Percentiles rank a stretch among this genome's conserved stretches.
phyloP scores from a whole-genome alignment of 345 rosid species.

The Microcos paniculata region DNA sequence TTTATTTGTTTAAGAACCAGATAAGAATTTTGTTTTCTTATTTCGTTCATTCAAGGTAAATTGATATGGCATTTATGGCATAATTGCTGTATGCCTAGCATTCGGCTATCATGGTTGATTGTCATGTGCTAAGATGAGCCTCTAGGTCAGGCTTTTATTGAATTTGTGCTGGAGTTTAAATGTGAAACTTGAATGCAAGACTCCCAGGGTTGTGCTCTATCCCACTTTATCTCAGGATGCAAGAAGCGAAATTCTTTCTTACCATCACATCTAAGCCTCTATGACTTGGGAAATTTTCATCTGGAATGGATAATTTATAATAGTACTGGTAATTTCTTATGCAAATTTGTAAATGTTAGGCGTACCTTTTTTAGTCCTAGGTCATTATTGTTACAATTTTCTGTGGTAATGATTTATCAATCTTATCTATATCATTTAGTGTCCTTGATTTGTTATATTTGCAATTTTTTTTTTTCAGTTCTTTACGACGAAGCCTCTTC shows the following conservation, averaged over 20 bases:
- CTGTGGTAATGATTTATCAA: not conserved
- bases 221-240: not conserved
- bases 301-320: not conserved
- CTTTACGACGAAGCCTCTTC: slow-evolving; percentile 77
- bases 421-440: not conserved
- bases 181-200: not conserved
- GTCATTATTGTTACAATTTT: slow-evolving; percentile 1
- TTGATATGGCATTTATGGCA: not conserved
- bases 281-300: not conserved
- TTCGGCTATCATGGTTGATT: not conserved
- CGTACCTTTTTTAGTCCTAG: not conserved
- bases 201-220: not conserved
- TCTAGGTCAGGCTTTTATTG: not conserved
- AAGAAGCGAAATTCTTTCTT: not conserved
- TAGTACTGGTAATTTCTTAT: not conserved
- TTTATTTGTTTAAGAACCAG: not conserved
- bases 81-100: not conserved
- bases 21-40: not conserved
- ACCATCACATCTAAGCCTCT: not conserved
- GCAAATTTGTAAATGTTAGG: not conserved
- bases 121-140: not conserved
- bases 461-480: slow-evolving; percentile 62
- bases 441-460: slow-evolving; percentile 24
- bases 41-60: not conserved
- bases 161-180: not conserved